These are phyloP conservation scores for Corymbia maculata DNA, from an alignment of 345 rosid species.

Conservation along the genomic window DNA sequence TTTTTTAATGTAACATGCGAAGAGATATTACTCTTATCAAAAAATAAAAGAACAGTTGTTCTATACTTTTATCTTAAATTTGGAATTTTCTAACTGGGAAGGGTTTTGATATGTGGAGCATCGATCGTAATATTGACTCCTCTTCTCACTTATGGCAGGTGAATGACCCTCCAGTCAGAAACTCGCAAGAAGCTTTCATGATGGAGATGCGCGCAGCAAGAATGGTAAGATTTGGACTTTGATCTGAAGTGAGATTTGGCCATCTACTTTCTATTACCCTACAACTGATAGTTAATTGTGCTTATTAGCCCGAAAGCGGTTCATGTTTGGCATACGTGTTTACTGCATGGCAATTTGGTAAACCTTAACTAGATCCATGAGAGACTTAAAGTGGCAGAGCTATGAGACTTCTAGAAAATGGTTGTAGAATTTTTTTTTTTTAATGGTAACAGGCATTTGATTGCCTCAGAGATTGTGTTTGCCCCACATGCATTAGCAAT, in stretches of 20 bases:
- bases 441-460: background rate
- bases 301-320: background rate
- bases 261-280: background rate
- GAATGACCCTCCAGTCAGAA: constrained; percentile 65
- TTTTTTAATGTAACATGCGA: background rate
- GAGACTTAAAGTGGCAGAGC: background rate
- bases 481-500: background rate
- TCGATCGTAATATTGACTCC: background rate
- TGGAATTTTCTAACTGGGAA: background rate
- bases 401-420: background rate
- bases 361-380: background rate
- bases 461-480: background rate
- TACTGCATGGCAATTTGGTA: background rate
- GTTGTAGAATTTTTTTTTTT: background rate
- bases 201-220: constrained; percentile 97
- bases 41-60: background rate
- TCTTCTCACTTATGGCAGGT: constrained; percentile 25
- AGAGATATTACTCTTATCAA: background rate
- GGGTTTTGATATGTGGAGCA: background rate
- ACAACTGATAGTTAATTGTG: background rate
- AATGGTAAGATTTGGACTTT: constrained; percentile 34
- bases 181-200: constrained; percentile 82
- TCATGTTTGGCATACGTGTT: background rate
- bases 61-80: background rate
- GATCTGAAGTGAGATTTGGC: background rate